Evolutionary conservation across 306 rosid species (phyloP).

Genomic region (Delonix regia): DNA sequence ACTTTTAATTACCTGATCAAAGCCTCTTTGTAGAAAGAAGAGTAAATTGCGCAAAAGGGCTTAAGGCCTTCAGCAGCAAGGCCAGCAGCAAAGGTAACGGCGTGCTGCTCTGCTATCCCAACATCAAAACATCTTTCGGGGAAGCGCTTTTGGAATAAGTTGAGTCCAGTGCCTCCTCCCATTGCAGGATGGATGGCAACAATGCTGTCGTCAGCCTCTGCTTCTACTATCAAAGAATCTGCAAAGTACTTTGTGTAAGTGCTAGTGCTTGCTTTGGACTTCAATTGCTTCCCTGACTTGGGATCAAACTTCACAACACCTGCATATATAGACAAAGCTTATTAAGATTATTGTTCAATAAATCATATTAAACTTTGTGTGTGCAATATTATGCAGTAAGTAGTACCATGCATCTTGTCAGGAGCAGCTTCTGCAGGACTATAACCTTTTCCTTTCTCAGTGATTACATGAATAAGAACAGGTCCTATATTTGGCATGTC

Average conservation of each 20-base stretch:
- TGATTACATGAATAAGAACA: slow-evolving; percentile 52
- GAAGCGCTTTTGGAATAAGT: slow-evolving; percentile 49
- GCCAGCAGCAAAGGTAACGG: slow-evolving; percentile 60
- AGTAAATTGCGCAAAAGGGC: slow-evolving; percentile 64
- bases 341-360: background rate
- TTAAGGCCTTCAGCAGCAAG: slow-evolving; percentile 56
- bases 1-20: slow-evolving; percentile 33
- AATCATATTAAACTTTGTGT: background rate
- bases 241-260: slow-evolving; percentile 58
- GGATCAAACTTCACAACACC: slow-evolving; percentile 60
- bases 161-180: slow-evolving; percentile 67
- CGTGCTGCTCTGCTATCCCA: slow-evolving; percentile 65
- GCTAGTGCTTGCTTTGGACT: slow-evolving; percentile 40
- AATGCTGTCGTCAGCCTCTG: slow-evolving; percentile 47
- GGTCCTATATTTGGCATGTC: slow-evolving; percentile 49
- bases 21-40: slow-evolving; percentile 59
- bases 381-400: background rate
- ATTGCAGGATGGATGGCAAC: slow-evolving; percentile 62
- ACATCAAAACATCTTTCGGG: slow-evolving; percentile 56
- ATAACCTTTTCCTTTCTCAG: slow-evolving; percentile 63
- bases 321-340: background rate
- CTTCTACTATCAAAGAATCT: slow-evolving; percentile 50
- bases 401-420: slow-evolving; percentile 60
- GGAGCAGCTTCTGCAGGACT: slow-evolving; percentile 56
- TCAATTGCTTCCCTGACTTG: slow-evolving; percentile 50